A percentile compares a stretch with the other conserved stretches of the same genome.
Conservation (phyloP, 2,329 filamentous ascomycete genomes). For the Pseudogymnoascus pannorum region DNA sequence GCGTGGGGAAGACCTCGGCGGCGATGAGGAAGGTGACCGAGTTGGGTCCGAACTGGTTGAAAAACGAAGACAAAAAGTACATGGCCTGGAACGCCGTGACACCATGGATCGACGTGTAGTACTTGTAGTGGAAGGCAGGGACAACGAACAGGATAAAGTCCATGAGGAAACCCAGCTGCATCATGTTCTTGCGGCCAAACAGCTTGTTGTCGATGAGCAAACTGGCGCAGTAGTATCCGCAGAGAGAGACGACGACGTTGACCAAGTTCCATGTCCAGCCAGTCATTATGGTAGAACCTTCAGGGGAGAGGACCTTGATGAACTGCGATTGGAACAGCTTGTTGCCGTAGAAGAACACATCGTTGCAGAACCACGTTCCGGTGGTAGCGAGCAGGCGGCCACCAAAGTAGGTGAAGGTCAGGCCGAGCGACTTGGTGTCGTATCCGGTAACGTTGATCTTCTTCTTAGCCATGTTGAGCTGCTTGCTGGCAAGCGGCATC, state of each 20-base stretch:
- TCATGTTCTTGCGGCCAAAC: slow-evolving; percentile 94
- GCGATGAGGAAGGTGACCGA: slow-evolving; percentile 95
- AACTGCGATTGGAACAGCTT: slow-evolving; percentile 94
- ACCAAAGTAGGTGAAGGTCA: slow-evolving; percentile 77
- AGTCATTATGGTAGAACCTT: slow-evolving; percentile 62
- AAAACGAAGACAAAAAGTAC: slow-evolving; percentile 97
- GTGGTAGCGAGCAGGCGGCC: slow-evolving; percentile 80
- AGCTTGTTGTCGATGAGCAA: slow-evolving; percentile 93
- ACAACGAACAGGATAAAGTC: slow-evolving; percentile 91
- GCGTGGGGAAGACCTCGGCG: slow-evolving; percentile 92
- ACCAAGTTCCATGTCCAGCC: slow-evolving; percentile 88
- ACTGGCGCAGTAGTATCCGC: slow-evolving; percentile 83
- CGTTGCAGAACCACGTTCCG: slow-evolving; percentile 89
- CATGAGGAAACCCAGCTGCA: slow-evolving; percentile 87
- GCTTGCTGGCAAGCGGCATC: slow-evolving; percentile 82
- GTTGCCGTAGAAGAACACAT: slow-evolving; percentile 99
- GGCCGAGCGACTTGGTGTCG: slow-evolving; percentile 72
- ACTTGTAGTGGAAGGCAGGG: slow-evolving; percentile 79
- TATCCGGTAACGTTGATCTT: slow-evolving; percentile 85
- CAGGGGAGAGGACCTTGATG: slow-evolving; percentile 70
- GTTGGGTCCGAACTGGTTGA: slow-evolving; percentile 98
- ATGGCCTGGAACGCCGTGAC: slow-evolving; percentile 93
- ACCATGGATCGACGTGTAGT: slow-evolving; percentile 65
- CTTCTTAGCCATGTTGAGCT: slow-evolving; percentile 76
- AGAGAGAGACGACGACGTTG: slow-evolving; percentile 80